phyloP scores from a whole-genome alignment of 306 rosid species.

The Castanopsis chinensis region DNA sequence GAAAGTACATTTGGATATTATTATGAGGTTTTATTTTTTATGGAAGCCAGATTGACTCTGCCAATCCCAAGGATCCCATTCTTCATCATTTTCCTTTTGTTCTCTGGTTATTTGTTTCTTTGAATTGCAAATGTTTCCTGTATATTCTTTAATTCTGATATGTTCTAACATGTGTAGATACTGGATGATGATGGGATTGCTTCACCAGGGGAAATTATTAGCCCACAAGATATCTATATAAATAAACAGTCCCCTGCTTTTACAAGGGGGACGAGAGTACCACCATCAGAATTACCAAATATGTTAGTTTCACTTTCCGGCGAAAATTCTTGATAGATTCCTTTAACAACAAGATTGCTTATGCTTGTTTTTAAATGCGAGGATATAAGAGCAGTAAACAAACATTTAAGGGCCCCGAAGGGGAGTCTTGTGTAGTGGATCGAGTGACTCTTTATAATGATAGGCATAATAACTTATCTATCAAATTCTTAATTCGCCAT shows the following conservation, averaged over 20 bases:
- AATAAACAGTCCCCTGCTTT: constrained; percentile 65
- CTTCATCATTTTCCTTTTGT: not conserved
- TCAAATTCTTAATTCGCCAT: constrained; percentile 74
- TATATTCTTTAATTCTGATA: not conserved
- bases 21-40: no score
- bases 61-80: not conserved
- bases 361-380: constrained; percentile 37
- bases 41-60: not conserved
- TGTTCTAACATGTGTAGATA: constrained; percentile 39
- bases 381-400: constrained; percentile 43
- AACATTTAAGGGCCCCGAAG: constrained; percentile 63
- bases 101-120: constrained; percentile 5
- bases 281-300: constrained; percentile 50
- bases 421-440: constrained; percentile 79
- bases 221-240: constrained; percentile 58
- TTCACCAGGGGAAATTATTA: constrained; percentile 85
- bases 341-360: constrained; percentile 6
- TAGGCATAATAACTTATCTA: constrained; percentile 59
- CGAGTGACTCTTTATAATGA: constrained; percentile 81
- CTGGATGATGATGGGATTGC: constrained; percentile 95
- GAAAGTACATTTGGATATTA: no score
- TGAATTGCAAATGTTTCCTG: not conserved
- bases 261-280: constrained; percentile 34
- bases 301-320: constrained; percentile 35
- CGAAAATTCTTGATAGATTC: not conserved